Base-by-base conservation (phyloP, 2,329 filamentous ascomycete species). In the Fusarium circinatum region DNA sequence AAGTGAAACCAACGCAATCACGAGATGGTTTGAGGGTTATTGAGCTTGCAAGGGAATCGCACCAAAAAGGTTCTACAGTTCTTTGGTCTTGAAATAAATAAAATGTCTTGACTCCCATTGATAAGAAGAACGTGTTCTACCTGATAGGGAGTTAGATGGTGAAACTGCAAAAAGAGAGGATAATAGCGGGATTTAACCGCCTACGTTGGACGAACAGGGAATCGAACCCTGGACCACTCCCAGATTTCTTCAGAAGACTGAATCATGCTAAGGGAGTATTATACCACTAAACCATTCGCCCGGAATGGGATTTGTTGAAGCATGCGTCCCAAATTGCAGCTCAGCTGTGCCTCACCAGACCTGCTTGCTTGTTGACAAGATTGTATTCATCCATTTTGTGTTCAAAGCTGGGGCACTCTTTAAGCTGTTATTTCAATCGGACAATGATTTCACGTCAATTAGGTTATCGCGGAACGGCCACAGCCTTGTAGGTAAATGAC, bases 21-120 rank as follows among this genome's bases (percentile, higher is more conserved):
- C 80, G 83, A 28, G 82, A 85, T 68, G 83, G 79, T 0, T 66
- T 86, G 17, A 76, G 82, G 80, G 36, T 77, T 3, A 76, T 77
- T 47, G 75, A 86, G 77, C 70, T 86, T 22, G 84, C 84, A 2
- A 79, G 83, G 47, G 81, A 85, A 75, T 83, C 81, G 20, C 78
- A 81, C 34, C 70, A 80, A 39, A 81, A 77, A 38, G 80, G 81
- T 2, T 55, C 52, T 0, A 82, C 82, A 3, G 56, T 84, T 11
- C 38, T 62, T 1, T 83, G 80, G 79, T 54, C 58, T 8, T 67
- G 5, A 17, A 5, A 18, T 7, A 6, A 14, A 47, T 28, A 20
- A 36, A 36, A 17, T 15, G 32, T 34, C 14, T 34, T 14, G 13
- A 32, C 15, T 34, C 32, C 2, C 1, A 8, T 30, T 1, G 4